These are phyloP conservation scores for Berberis vulgaris DNA, from an alignment of 164 flowering plant species.

Conservation along the genomic window DNA sequence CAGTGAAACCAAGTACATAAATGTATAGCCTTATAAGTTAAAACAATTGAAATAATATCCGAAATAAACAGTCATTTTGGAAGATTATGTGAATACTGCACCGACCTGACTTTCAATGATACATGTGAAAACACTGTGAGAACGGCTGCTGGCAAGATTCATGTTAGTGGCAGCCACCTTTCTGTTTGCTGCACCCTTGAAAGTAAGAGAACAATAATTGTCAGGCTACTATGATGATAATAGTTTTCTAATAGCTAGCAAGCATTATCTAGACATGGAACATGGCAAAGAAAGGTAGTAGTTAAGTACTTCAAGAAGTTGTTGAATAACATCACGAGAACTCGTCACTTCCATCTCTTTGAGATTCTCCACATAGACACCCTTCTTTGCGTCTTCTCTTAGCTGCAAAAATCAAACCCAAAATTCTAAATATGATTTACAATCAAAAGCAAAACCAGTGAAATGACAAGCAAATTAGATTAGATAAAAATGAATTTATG, in stretches of 20 bases:
- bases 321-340: constrained; percentile 89
- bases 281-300: too few relatives aligned
- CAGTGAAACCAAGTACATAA: too few relatives aligned
- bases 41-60: too few relatives aligned
- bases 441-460: not conserved
- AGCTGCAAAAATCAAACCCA: constrained; percentile 33
- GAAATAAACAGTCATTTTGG: not conserved
- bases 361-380: constrained; percentile 84
- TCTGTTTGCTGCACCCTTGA: constrained; percentile 91
- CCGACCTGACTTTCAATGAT: constrained; percentile 81
- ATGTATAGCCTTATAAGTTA: too few relatives aligned
- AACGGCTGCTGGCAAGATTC: constrained; percentile 98
- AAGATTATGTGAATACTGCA: not conserved
- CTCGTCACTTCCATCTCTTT: constrained; percentile 79
- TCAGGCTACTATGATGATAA: not conserved
- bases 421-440: not conserved
- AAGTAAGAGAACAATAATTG: not conserved
- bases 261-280: too few relatives aligned
- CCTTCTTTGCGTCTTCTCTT: constrained; percentile 86
- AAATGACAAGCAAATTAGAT: not conserved
- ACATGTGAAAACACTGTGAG: constrained; percentile 97
- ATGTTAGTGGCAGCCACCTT: constrained; percentile 98
- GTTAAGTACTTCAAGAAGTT: constrained; percentile 62
- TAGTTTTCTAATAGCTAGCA: not conserved
- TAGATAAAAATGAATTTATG: too few relatives aligned